phyloP scores from a whole-genome alignment of 306 rosid genomes.

The Dalbergia cochinchinensis region DNA sequence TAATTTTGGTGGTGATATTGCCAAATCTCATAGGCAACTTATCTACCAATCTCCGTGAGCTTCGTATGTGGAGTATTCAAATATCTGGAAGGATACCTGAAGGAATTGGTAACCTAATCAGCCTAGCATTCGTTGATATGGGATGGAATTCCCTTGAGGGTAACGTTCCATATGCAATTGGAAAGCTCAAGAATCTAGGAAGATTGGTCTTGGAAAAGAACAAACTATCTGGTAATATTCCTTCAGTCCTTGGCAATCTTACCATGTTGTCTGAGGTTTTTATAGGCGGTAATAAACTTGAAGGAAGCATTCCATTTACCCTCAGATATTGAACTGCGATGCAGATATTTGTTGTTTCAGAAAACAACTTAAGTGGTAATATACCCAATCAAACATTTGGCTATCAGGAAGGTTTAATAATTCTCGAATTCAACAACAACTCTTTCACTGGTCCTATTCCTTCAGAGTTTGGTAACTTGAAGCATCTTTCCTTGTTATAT shows the following conservation, averaged over 20 bases:
- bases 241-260: conserved; percentile 41
- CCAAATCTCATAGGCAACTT: conserved; percentile 33
- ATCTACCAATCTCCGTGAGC: not conserved
- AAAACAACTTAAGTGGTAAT: conserved; percentile 27
- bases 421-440: conserved; percentile 1
- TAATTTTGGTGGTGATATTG: conserved; percentile 39
- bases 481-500: conserved; percentile 6
- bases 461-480: conserved; percentile 32
- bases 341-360: not conserved
- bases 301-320: conserved; percentile 44
- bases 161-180: conserved; percentile 44
- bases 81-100: conserved; percentile 45
- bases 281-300: conserved; percentile 13
- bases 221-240: conserved; percentile 32
- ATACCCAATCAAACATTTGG: conserved; percentile 33
- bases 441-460: conserved; percentile 40
- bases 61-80: not conserved
- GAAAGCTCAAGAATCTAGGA: conserved; percentile 23
- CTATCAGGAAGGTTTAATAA: conserved; percentile 8
- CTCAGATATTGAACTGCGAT: conserved; percentile 29
- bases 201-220: not conserved
- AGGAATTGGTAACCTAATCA: conserved; percentile 39
- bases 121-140: too few relatives aligned
- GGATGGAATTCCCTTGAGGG: too few relatives aligned
- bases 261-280: conserved; percentile 9